phyloP scores from a whole-genome alignment of 768 basidiomycete species.

The Glaciozyma antarctica region DNA sequence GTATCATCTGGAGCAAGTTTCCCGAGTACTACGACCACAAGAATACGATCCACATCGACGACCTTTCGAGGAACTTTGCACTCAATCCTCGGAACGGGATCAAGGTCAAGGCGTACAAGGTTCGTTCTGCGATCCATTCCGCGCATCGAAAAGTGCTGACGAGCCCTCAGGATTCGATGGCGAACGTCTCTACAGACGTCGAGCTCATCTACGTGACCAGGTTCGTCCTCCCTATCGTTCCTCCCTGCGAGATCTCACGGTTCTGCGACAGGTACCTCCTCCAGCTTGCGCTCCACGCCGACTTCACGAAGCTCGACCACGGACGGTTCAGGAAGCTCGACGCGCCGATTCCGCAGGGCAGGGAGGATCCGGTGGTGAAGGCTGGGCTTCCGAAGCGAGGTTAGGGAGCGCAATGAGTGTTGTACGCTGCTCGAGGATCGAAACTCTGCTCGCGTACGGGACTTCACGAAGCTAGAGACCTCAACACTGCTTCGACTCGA shows the following conservation, averaged over 20 bases:
- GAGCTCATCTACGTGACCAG: conserved; percentile 22
- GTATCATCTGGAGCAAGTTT: conserved; percentile 80
- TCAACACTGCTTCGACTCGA: too few relatives aligned
- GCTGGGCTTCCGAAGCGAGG: too few relatives aligned
- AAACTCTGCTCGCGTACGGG: too few relatives aligned
- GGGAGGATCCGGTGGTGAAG: background rate
- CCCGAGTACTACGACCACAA: conserved; percentile 56
- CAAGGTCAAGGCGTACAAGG: conserved; percentile 72
- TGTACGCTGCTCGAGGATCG: too few relatives aligned
- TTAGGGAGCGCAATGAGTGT: too few relatives aligned
- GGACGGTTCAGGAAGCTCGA: conserved; percentile 10
- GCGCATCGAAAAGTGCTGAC: too few relatives aligned
- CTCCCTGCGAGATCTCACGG: background rate
- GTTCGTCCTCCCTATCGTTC: background rate
- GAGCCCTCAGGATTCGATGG: background rate
- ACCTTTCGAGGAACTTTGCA: conserved; percentile 71
- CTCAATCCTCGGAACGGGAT: conserved; percentile 74
- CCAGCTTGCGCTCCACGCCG: conserved; percentile 10
- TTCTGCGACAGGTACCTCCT: conserved; percentile 20
- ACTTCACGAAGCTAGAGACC: too few relatives aligned
- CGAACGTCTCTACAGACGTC: conserved; percentile 3
- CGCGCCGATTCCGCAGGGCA: background rate
- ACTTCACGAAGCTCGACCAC: conserved; percentile 21
- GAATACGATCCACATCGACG: conserved; percentile 61
- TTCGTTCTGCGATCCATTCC: background rate